phyloP scores from a whole-genome alignment of 805 yeast species.

The Candida sonorensis region DNA sequence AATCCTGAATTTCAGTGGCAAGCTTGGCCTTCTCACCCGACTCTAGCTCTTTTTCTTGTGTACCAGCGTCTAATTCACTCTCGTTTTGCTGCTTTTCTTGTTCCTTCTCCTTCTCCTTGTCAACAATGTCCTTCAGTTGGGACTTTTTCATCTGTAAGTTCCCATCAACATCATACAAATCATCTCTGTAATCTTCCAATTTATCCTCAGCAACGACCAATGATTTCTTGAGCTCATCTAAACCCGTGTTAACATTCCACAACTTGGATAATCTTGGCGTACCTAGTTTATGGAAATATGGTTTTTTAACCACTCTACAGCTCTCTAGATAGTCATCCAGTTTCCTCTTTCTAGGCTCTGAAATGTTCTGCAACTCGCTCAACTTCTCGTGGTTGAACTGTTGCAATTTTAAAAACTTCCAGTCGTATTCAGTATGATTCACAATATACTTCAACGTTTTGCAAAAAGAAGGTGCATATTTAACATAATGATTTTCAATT shows the following conservation, averaged over 20 bases:
- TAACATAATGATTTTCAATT: constrained; percentile 17
- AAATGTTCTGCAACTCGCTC: constrained; percentile 6
- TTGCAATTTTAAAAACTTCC: constrained; percentile 24
- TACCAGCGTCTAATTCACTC: neutral
- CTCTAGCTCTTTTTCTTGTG: neutral
- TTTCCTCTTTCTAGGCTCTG: constrained; percentile 18
- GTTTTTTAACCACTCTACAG: constrained; percentile 8
- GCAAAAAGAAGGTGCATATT: constrained; percentile 8
- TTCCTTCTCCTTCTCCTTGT: too few relatives aligned
- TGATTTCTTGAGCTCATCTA: constrained; percentile 9
- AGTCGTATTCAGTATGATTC: constrained; percentile 15
- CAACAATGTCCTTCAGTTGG: too few relatives aligned
- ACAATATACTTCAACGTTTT: constrained; percentile 11
- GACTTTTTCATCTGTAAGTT: too few relatives aligned
- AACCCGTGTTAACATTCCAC: constrained; percentile 23
- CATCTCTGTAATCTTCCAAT: constrained; percentile 23
- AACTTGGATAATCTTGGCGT: constrained; percentile 22
- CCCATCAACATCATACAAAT: constrained; percentile 22
- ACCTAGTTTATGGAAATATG: constrained; percentile 21
- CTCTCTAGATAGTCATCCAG: constrained; percentile 14
- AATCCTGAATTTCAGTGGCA: constrained; percentile 3
- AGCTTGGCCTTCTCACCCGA: too few relatives aligned
- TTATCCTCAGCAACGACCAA: constrained; percentile 7
- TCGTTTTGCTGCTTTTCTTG: constrained; percentile 1
- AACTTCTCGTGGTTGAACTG: constrained; percentile 22